Evolutionary conservation across 2,329 filamentous ascomycete species (phyloP), one percentile per base, ranked within the genome.

Genomic region (Xylaria polymorpha): DNA sequence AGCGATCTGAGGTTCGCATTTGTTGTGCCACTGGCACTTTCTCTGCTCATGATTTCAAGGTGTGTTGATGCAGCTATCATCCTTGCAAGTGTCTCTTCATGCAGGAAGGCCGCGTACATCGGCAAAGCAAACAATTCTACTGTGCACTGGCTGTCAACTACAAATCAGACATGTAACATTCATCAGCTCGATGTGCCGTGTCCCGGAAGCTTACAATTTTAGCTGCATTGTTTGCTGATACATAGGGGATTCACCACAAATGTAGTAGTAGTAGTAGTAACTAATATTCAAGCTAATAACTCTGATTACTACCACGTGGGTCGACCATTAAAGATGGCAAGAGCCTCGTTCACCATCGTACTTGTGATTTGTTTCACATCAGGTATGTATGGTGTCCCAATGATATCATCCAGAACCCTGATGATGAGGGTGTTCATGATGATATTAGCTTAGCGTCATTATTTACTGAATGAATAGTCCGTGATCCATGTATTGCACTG

Each of bases 1-100:
- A 57, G 62, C 25, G 35, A 65, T 64, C 20, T 48, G 39, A 58
- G 39, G 57, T 41, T 41, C 18, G 29, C 18, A 51, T 59, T 59
- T 15, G 35, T 25, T 56, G 41, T 25, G 35, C 53, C 35, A 39
- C 55, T 61, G 9, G n/a, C 25, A 20, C 20, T 22, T 59, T 41
- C 8, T 37, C 39, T 41, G 25, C n/a, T 15, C 25, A 29, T 48
- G 29, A 41, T 56, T 37, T 57, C 48, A 61, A 68, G 61, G 56
- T 65, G 61, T 57, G 29, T 25, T 25, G 9, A 39, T 64, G 61
- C 61, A 64, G 50, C 48, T 22, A 22, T 14, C 9, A 44, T 48
- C 44, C 37, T 53, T 56, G 18, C 51, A 39, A 25, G 35, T 44
- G 25, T 53, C 53, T 44, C 20, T 48, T 51, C 44, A 12, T 35